A percentile compares a stretch with the other conserved stretches of the same genome.
These are phyloP conservation scores for Epichloe hybrida DNA, from an alignment of 2,329 filamentous ascomycete species.

Conservation along the genomic window DNA sequence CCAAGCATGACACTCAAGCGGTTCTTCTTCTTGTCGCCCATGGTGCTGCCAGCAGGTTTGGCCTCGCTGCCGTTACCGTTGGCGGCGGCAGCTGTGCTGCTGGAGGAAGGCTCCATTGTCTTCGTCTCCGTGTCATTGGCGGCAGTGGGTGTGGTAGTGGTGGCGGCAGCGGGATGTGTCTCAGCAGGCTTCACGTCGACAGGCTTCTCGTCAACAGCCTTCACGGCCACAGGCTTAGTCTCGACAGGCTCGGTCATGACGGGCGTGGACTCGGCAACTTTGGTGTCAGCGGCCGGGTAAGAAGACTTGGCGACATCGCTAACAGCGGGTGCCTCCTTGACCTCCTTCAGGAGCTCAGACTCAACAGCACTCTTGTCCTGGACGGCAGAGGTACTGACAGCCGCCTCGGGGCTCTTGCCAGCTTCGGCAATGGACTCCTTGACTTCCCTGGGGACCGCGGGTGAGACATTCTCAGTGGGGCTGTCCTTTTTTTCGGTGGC, in stretches of 20 bases:
- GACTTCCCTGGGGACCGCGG: conserved; percentile 41
- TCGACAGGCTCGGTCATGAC: conserved; percentile 10
- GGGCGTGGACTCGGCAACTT: conserved; percentile 8
- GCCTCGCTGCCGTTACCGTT: conserved; percentile 1
- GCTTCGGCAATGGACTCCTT: conserved; percentile 45
- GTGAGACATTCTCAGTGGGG: conserved; percentile 29
- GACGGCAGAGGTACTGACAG: conserved; percentile 53
- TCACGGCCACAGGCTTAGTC: conserved; percentile 1
- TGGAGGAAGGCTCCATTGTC: conserved; percentile 6
- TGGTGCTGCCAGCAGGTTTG: conserved; percentile 15
- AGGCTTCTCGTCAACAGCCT: neutral
- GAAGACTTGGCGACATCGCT: conserved; percentile 15
- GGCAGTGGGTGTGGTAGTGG: conserved; percentile 2
- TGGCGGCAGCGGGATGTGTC: neutral
- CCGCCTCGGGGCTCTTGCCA: conserved; percentile 54
- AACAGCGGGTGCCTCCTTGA: conserved; percentile 29
- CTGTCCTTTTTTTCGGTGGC: conserved; percentile 29
- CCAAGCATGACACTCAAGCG: conserved; percentile 49
- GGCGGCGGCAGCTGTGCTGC: neutral
- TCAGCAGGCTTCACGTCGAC: neutral
- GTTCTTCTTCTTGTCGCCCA: conserved; percentile 54
- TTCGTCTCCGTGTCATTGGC: conserved; percentile 12
- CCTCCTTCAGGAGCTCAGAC: conserved; percentile 55
- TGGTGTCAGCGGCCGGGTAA: conserved; percentile 8
- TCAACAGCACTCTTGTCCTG: conserved; percentile 64